Evolutionary conservation across 2,329 filamentous ascomycete species (phyloP).

Genomic region (Calonectria ilicicola): DNA sequence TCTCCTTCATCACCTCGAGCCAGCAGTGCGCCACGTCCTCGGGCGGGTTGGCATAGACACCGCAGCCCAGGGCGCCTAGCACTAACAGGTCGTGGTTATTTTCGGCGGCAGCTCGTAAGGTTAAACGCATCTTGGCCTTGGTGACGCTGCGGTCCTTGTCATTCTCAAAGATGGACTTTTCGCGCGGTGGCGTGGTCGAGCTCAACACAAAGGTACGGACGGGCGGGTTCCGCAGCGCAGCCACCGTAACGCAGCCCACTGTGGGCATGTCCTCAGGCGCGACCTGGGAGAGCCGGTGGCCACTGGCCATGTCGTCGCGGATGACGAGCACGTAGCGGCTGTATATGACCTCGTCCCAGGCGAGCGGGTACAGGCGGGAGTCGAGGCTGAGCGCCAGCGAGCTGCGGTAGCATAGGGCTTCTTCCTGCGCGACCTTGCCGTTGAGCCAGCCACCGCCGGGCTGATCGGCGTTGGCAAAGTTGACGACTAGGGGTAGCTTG

Average conservation of each 20-base stretch:
- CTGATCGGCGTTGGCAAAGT: constrained; percentile 22
- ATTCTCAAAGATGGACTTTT: neutral
- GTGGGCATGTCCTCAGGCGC: constrained; percentile 3
- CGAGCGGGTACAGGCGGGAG: constrained; percentile 6
- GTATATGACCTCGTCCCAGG: constrained; percentile 20
- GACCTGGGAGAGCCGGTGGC: neutral
- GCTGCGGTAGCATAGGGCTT: constrained; percentile 24
- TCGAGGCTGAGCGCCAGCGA: constrained; percentile 16
- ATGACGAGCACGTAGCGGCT: constrained; percentile 22
- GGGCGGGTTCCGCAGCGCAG: constrained; percentile 9
- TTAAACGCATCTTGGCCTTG: constrained; percentile 24
- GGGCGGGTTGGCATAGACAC: constrained; percentile 20
- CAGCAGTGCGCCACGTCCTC: constrained; percentile 28
- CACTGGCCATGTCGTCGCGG: constrained; percentile 15
- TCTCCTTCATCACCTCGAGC: constrained; percentile 25
- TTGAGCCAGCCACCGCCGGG: constrained; percentile 23
- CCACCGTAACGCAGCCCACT: constrained; percentile 15
- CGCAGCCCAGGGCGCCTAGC: constrained; percentile 23
- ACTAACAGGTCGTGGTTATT: neutral
- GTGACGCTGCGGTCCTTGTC: constrained; percentile 19
- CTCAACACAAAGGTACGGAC: constrained; percentile 6
- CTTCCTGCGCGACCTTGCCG: constrained; percentile 20
- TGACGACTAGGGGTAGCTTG: neutral
- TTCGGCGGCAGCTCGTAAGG: constrained; percentile 11
- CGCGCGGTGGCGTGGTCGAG: neutral